These are phyloP conservation scores for Podila minutissima DNA, from an alignment of 192 early-diverging fungal species.

Conservation along the genomic window DNA sequence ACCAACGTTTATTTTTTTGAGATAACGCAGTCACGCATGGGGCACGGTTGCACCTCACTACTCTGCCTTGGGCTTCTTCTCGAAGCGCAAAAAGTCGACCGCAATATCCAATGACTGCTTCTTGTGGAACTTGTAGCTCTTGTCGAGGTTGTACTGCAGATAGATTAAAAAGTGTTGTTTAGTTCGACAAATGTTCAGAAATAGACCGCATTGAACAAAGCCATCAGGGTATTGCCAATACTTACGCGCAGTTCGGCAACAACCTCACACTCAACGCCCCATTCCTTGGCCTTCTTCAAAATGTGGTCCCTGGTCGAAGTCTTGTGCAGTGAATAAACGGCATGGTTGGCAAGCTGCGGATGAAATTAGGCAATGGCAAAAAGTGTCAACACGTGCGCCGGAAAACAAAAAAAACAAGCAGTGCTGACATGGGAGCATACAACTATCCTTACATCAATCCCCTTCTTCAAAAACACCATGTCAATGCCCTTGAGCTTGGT, in stretches of 20 bases:
- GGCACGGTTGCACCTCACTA: not conserved
- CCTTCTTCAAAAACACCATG: slow-evolving; percentile 76
- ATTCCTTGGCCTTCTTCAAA: slow-evolving; percentile 73
- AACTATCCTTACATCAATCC: slow-evolving; percentile 58
- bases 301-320: slow-evolving; percentile 80
- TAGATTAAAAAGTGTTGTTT: too few species aligned
- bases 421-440: not conserved
- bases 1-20: too few species aligned
- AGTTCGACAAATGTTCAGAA: not conserved
- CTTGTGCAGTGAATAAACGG: slow-evolving; percentile 85
- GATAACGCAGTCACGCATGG: not conserved
- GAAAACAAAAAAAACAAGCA: not conserved
- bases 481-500: slow-evolving; percentile 85
- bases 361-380: slow-evolving; percentile 1
- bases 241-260: slow-evolving; percentile 75
- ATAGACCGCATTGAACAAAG: not conserved
- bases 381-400: not conserved
- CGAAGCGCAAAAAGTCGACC: slow-evolving; percentile 77
- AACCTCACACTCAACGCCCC: slow-evolving; percentile 77
- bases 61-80: slow-evolving; percentile 30
- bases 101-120: slow-evolving; percentile 76
- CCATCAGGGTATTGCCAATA: not conserved
- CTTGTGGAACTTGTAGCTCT: slow-evolving; percentile 86
- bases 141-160: slow-evolving; percentile 74
- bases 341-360: slow-evolving; percentile 62